Evolutionary conservation across 176 grass and related monocot genomes (phyloP).

Genomic region (Triticum turgidum): DNA sequence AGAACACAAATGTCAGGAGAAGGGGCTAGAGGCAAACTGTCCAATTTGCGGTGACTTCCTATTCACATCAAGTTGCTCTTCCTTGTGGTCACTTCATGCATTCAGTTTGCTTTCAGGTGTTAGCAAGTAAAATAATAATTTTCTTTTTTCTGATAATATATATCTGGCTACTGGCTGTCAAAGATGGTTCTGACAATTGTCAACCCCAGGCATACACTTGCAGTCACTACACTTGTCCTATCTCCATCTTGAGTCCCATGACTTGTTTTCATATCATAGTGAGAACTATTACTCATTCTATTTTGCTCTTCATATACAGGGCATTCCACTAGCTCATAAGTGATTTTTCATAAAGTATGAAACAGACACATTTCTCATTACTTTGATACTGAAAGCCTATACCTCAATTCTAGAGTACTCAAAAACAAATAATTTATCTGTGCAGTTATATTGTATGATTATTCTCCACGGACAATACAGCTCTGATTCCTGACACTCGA

Average conservation of each 20-base stretch:
- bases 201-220: slow-evolving; percentile 81
- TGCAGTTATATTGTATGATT: too few species aligned
- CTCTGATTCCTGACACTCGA: too few species aligned
- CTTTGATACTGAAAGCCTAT: not conserved
- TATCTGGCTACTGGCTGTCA: not conserved
- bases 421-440: not conserved
- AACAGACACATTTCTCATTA: not conserved
- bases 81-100: slow-evolving; percentile 97
- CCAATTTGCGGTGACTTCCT: too few species aligned
- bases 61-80: slow-evolving; percentile 67
- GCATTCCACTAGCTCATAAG: slow-evolving; percentile 1
- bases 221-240: slow-evolving; percentile 83
- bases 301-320: not conserved
- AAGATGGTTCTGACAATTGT: slow-evolving; percentile 9
- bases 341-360: slow-evolving; percentile 17
- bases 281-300: not conserved
- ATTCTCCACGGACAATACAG: too few species aligned
- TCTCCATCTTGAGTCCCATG: slow-evolving; percentile 11
- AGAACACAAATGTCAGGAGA: too few species aligned
- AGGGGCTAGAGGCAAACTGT: too few species aligned
- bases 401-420: not conserved
- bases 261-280: not conserved
- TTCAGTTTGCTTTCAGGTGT: slow-evolving; percentile 96
- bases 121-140: not conserved
- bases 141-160: slow-evolving; percentile 12